Base-by-base conservation (phyloP, 495 filamentous ascomycete species). In the Neurospora sp. region DNA sequence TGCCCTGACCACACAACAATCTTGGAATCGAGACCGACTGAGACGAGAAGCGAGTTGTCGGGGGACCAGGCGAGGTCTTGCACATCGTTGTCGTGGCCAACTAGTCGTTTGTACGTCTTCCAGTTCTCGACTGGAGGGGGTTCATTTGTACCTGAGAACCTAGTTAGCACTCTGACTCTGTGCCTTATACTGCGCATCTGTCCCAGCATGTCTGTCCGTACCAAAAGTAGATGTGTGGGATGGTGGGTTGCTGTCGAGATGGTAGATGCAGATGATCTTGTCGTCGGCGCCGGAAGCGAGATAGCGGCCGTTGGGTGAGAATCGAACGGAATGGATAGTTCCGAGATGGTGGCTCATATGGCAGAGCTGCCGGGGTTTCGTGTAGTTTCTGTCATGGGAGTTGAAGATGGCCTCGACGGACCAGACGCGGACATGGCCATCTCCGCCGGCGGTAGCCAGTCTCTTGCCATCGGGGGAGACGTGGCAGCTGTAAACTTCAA, bases 261-360 rank as follows among this genome's bases (percentile, higher is more conserved):
- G 88, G 80, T 99, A 99, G 70, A 99, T 92, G 78, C 96, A 97
- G 70, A 99, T 94, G 75, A 99, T 93, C 83, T 97, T 97, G 81
- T 99, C 96, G 81, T 99, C 96, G 71, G 96, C 96, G 70, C 96
- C 96, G 4, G 94, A 97, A 22, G 96, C 96, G 69, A 99, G 87
- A 78, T 97, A 98, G 77, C 91, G 92, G 41, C 93, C 92, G 77
- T 95, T 97, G 6, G 92, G 91, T 16, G 95, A 97, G 81, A 99
- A 99, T 70, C 96, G 92, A 69, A 98, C 96, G 0, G 94, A 93
- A 79, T 98, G 94, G 73, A 99, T 97, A 16, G 96, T 98, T 45
- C 96, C 96, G 6, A 96, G 94, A 81, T 99, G 96, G 76, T 98
- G 93, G 88, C 94, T 97, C 89, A 99, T 93, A 73, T 94, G 95